Evolutionary conservation across 2,329 filamentous ascomycete species (phyloP), one percentile per base, ranked within the genome.

Genomic region (Juglanconis juglandina): DNA sequence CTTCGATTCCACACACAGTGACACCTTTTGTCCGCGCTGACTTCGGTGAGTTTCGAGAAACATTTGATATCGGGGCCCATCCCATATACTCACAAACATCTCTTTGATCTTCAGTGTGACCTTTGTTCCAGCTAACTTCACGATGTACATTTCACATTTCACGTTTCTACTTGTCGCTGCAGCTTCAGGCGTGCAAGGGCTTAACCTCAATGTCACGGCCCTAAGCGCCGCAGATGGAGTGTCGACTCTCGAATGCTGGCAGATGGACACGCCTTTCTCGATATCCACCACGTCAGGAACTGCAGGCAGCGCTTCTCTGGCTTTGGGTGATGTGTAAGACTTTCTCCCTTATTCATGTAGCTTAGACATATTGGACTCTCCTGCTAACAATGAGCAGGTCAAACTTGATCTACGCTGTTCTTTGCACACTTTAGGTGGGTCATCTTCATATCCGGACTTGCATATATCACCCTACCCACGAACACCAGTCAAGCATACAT

Each of bases 181-280:
- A 24, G 24, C 24, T 24, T 24, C 24, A 24, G 24, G 1, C 24
- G 24, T 2, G 24, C 24, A 24, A 24, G 35, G 35, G 35, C 53
- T 67, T 6, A 63, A 65, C 17, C 69, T 77, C 5, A 78, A 77
- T 56, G 65, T 78, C 50, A 79, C 76, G 9, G 72, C 76, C 33
- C 63, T 79, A 48, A 64, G 66, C 37, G 72, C 73, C 6, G 65
- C 58, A 13, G 66, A 74, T 58, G 72, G 72, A 63, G 64, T 66
- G 4, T 79, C 76, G n/a, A 71, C 67, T 1, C 66, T 79, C 14
- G 74, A 79, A 68, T 79, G 77, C 66, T 79, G 76, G 77, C 70
- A 76, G 61, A 63, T 79, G n/a, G 63, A 69, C 9, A 63, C 71
- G 1, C 70, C 71, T 7, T 77, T 78, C 61, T 49, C 66, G n/a